These are phyloP conservation scores for Citrus glauca DNA, from an alignment of 345 rosid species.

Conservation along the genomic window DNA sequence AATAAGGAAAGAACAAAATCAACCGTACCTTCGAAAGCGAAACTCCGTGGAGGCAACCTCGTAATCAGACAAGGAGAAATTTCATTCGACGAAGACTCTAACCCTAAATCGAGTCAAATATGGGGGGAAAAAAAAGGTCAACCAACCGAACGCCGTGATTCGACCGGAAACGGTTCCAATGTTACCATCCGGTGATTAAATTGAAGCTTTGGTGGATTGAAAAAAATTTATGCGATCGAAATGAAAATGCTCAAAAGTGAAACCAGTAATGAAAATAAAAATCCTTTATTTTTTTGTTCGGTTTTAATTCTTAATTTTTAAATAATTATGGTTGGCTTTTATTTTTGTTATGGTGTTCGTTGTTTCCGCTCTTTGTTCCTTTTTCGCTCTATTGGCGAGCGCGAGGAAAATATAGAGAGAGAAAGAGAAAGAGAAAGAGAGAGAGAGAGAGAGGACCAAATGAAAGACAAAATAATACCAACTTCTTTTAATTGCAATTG, in stretches of 20 bases:
- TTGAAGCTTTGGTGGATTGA: background rate
- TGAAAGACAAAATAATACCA: background rate
- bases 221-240: background rate
- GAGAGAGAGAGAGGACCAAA: background rate
- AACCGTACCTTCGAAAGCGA: conserved; percentile 53
- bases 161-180: background rate
- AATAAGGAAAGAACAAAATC: background rate
- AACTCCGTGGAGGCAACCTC: conserved; percentile 46
- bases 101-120: conserved; percentile 10
- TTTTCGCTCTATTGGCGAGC: conserved; percentile 7
- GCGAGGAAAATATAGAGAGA: conserved; percentile 9
- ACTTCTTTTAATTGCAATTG: background rate
- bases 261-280: background rate
- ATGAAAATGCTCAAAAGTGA: background rate
- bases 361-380: background rate
- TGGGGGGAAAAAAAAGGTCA: conserved; percentile 2
- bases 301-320: background rate
- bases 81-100: conserved; percentile 10
- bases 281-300: background rate
- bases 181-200: background rate
- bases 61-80: background rate
- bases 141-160: conserved; percentile 10
- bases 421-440: background rate
- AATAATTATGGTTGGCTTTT: too few species aligned
- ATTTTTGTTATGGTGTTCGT: background rate